These are phyloP conservation scores for Adansonia gregorii DNA, from an alignment of 441 rosid species.

Conservation along the genomic window DNA sequence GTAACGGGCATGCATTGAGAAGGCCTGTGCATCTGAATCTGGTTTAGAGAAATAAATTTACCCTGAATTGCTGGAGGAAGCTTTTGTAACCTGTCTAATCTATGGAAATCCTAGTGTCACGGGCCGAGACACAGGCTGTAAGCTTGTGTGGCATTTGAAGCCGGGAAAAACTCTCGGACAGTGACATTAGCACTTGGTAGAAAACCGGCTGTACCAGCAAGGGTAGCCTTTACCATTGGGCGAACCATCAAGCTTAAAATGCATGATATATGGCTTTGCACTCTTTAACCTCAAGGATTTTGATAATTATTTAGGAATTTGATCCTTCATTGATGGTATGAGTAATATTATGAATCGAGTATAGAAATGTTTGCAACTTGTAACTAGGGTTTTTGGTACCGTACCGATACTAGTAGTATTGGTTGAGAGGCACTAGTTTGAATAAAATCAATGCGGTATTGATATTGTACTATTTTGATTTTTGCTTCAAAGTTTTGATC, in stretches of 20 bases:
- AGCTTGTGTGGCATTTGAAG: no score
- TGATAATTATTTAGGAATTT: neutral
- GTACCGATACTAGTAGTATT: neutral
- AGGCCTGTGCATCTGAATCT: neutral
- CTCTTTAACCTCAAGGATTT: neutral
- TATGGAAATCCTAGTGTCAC: neutral
- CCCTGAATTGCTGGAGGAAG: neutral
- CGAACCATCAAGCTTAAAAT: neutral
- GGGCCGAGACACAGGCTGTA: no score
- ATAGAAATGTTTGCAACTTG: neutral
- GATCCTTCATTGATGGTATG: neutral
- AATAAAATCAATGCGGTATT: neutral
- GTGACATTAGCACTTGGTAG: neutral
- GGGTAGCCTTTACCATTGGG: neutral
- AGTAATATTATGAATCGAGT: neutral
- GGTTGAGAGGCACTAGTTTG: no score
- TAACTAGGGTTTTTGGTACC: neutral
- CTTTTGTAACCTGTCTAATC: neutral
- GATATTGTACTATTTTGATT: neutral
- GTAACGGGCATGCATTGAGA: neutral
- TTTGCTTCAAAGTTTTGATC: neutral
- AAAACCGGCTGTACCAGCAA: neutral
- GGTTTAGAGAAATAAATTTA: neutral
- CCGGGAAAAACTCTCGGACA: neutral
- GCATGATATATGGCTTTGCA: slow-evolving; percentile 1